phyloP scores from a whole-genome alignment of 2,329 filamentous ascomycete genomes.

The Ophiostoma populinum region DNA sequence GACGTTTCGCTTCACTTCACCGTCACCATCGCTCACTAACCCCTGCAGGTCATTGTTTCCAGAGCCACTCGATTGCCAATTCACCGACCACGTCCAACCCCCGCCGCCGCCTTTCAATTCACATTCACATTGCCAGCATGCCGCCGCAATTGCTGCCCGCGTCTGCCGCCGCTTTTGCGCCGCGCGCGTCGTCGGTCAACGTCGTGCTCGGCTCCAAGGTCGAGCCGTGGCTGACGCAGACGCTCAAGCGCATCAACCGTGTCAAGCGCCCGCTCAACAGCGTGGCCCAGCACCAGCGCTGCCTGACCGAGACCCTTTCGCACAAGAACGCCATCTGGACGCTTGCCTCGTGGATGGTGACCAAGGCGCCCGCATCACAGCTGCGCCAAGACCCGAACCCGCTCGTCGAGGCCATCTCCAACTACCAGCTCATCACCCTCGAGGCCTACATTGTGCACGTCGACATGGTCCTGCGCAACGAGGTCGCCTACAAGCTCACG shows the following conservation, averaged over 20 bases:
- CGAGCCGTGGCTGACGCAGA: conserved; percentile 92
- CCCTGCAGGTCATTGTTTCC: conserved; percentile 1
- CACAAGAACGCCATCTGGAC: conserved; percentile 87
- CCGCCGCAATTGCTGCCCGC: conserved; percentile 85
- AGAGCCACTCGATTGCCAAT: not conserved
- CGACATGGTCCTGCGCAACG: conserved; percentile 94
- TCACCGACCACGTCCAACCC: not conserved
- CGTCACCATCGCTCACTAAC: conserved; percentile 1
- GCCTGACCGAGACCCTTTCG: conserved; percentile 85
- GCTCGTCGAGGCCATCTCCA: conserved; percentile 72
- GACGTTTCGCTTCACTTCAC: not conserved
- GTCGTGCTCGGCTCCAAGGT: conserved; percentile 85
- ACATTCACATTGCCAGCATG: conserved; percentile 33
- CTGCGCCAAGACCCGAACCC: conserved; percentile 68
- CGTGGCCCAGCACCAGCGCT: conserved; percentile 86
- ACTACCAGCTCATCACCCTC: conserved; percentile 82
- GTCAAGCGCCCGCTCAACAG: conserved; percentile 96
- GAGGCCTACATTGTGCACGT: conserved; percentile 98
- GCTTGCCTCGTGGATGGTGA: conserved; percentile 78
- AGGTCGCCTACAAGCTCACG: conserved; percentile 96
- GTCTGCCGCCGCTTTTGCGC: conserved; percentile 90
- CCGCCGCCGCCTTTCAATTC: not conserved
- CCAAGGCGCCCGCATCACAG: conserved; percentile 74
- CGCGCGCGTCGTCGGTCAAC: conserved; percentile 75
- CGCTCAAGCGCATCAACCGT: conserved; percentile 88